Base-by-base conservation (phyloP, 805 yeast genomes). In the Yarrowia sp. region DNA sequence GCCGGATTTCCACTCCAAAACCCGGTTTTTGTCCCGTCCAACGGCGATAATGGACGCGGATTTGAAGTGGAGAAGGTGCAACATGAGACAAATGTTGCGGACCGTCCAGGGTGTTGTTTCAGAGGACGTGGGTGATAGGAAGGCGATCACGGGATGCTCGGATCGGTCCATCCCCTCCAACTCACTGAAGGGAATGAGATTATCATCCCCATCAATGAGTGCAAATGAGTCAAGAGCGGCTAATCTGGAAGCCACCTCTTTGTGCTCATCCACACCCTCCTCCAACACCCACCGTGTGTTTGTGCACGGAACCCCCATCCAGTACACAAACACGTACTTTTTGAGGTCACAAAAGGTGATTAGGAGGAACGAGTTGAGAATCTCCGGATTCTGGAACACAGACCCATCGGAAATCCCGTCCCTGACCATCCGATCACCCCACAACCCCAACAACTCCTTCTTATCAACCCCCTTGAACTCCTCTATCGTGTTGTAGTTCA, bases 311-410 rank as follows among this genome's bases (percentile, higher is more conserved):
- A 85, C 85, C 14, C 90, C 88, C 68, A 90, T 82, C 99, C 99
- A 96, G 75, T 95, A 92, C 71, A 83, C 88, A 72, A 88, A 93
- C 71, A 83, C 86, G 78, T 89, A 92, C 76, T 89, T 90, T 74
- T 95, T 95, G 73, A 95, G 81, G 74, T 95, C 99, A 0, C 96
- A 88, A 76, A 86, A 95, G 45, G 92, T 81, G 33, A 92, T 77
- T 1, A 89, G 69, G 4, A 77, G 75, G 68, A 87, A 86, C 8
- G 73, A 69, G 13, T 77, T 70, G 33, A 86, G 73, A 5, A 75
- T 31, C 0, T 78, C 70, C 0, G 87, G 85, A 57, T 80, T 72
- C 0, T 69, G 51, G 1, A 82, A 68, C 3, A 78, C 75, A 0
- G 74, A 68, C 33, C 76, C 76, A 14, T 78, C 74, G 10, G 65